Percentiles rank a stretch among this genome's conserved stretches.
phyloP scores from a whole-genome alignment of 108 stramenopile species.

The Halocafeteria seosinensis region DNA sequence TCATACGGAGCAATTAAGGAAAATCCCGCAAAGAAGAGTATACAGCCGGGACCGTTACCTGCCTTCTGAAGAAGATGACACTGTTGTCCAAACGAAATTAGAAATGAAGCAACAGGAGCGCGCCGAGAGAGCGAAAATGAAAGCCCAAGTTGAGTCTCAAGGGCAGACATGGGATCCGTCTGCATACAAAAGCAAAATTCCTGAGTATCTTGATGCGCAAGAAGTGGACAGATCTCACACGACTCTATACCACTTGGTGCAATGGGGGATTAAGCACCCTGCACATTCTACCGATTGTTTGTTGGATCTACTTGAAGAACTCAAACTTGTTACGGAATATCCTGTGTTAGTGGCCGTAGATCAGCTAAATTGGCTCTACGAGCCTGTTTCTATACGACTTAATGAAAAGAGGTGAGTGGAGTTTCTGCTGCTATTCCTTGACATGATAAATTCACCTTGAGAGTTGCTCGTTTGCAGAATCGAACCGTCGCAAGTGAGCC shows the following conservation, averaged over 20 bases:
- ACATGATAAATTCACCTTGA: neutral
- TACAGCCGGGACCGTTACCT: neutral
- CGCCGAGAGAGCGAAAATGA: neutral
- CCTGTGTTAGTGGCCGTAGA: constrained; percentile 17
- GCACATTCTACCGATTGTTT: neutral
- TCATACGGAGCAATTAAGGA: constrained; percentile 1
- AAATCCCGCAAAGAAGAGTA: constrained; percentile 1
- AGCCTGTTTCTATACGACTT: neutral
- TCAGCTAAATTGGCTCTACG: constrained; percentile 3
- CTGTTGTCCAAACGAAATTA: neutral
- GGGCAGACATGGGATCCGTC: neutral
- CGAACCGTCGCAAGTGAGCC: too few relatives aligned
- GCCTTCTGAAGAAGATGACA: neutral
- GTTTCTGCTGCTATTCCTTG: neutral
- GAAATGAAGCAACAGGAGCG: neutral
- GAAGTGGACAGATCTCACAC: neutral
- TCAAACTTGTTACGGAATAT: neutral
- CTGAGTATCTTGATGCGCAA: neutral
- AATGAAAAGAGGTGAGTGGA: neutral
- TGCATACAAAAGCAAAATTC: neutral
- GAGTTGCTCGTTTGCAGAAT: too few relatives aligned
- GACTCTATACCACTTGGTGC: neutral
- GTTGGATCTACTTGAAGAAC: constrained; percentile 4
- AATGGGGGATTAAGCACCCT: constrained; percentile 6
- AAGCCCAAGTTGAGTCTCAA: neutral